Evolutionary conservation across 345 rosid genomes (phyloP).

Genomic region (Sisymbrium irio): DNA sequence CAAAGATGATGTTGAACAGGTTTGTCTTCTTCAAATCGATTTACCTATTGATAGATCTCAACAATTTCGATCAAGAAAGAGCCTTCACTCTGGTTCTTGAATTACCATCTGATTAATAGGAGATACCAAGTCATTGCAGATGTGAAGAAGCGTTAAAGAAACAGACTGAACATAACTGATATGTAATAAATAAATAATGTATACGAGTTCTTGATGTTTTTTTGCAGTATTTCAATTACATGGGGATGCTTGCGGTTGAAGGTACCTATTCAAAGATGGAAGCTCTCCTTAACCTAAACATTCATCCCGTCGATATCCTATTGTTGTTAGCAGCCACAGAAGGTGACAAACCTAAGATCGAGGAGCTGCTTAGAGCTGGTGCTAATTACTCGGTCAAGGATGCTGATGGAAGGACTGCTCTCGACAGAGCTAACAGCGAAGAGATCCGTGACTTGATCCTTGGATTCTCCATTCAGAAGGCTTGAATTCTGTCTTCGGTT

Average conservation of each 20-base stretch:
- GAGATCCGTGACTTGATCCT: slow-evolving; percentile 73
- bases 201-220: background rate
- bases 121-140: background rate
- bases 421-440: slow-evolving; percentile 59
- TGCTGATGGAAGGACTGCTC: slow-evolving; percentile 69
- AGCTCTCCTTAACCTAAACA: slow-evolving; percentile 65
- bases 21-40: slow-evolving; percentile 36
- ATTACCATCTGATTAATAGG: no score
- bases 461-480: slow-evolving; percentile 53
- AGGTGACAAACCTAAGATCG: slow-evolving; percentile 85
- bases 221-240: slow-evolving; percentile 82
- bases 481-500: slow-evolving; percentile 2
- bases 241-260: slow-evolving; percentile 96
- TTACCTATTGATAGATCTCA: background rate
- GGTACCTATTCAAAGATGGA: slow-evolving; percentile 91
- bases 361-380: slow-evolving; percentile 84
- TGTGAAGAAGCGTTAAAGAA: background rate
- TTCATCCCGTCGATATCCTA: slow-evolving; percentile 86
- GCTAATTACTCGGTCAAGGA: slow-evolving; percentile 63
- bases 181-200: background rate
- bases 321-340: slow-evolving; percentile 78
- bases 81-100: background rate
- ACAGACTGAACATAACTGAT: background rate
- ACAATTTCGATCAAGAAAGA: background rate
- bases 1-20: slow-evolving; percentile 98